These are phyloP conservation scores for Pseudogymnoascus verrucosus DNA, from an alignment of 2,329 filamentous ascomycete genomes.

Conservation along the genomic window DNA sequence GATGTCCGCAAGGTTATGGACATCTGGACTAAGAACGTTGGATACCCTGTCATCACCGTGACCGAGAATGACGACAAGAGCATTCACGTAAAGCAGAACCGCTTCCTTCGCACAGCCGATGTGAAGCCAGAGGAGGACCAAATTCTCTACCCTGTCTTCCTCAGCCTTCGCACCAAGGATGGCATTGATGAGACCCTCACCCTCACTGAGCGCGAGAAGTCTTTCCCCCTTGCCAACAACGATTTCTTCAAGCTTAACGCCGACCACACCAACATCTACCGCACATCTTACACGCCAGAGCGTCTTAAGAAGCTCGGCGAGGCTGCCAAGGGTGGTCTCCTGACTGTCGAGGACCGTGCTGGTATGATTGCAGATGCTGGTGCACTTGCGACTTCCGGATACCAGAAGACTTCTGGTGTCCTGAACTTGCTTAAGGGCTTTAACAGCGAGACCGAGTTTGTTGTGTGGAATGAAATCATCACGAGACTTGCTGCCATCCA, in stretches of 20 bases:
- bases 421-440: constrained; percentile 81
- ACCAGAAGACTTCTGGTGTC: constrained; percentile 86
- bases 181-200: constrained; percentile 72
- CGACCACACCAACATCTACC: constrained; percentile 86
- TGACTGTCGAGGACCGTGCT: constrained; percentile 83
- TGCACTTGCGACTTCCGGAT: constrained; percentile 80
- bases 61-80: constrained; percentile 64
- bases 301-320: constrained; percentile 80
- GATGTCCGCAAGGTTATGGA: constrained; percentile 85
- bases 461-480: constrained; percentile 91
- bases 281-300: constrained; percentile 78
- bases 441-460: constrained; percentile 75
- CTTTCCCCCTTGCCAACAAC: constrained; percentile 67
- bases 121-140: constrained; percentile 89
- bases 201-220: constrained; percentile 60
- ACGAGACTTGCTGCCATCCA: constrained; percentile 71
- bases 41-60: constrained; percentile 84
- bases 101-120: constrained; percentile 86
- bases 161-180: constrained; percentile 76
- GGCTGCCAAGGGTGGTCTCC: constrained; percentile 70
- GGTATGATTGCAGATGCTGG: constrained; percentile 94
- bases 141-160: constrained; percentile 81
- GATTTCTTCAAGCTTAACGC: constrained; percentile 98
- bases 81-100: constrained; percentile 88
- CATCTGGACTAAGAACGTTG: constrained; percentile 95